Conservation (phyloP, 257 asterid genomes). For the Ilex aquifolium region DNA sequence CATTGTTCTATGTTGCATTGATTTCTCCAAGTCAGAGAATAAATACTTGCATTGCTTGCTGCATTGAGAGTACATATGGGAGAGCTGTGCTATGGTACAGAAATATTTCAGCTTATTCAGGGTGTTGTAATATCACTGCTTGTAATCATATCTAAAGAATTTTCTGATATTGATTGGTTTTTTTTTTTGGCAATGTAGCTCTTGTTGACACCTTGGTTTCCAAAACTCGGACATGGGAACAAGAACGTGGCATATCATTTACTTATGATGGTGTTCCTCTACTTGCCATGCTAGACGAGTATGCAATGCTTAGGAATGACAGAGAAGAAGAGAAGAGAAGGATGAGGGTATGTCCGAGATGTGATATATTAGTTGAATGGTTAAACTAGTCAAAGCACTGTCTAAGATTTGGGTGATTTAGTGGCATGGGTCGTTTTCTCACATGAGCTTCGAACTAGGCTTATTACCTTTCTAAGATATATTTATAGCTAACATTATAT, state of each 20-base stretch:
- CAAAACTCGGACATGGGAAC: constrained; percentile 92
- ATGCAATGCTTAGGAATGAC: constrained; percentile 87
- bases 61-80: too few relatives aligned
- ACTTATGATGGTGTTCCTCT: constrained; percentile 92
- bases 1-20: too few relatives aligned
- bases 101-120: too few relatives aligned
- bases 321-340: constrained; percentile 98
- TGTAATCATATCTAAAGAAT: too few relatives aligned
- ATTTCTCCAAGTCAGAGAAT: too few relatives aligned
- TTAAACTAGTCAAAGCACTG: neutral
- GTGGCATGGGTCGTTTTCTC: neutral
- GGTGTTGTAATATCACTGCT: too few relatives aligned
- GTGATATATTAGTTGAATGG: too few relatives aligned
- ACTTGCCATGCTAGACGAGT: constrained; percentile 98
- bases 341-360: constrained; percentile 54
- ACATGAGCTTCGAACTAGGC: neutral
- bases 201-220: constrained; percentile 78
- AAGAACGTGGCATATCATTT: constrained; percentile 71
- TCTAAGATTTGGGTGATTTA: neutral
- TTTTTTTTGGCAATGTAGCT: constrained; percentile 24
- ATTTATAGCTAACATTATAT: too few relatives aligned
- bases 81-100: too few relatives aligned
- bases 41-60: too few relatives aligned
- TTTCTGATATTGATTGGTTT: too few relatives aligned
- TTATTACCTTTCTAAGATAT: too few relatives aligned